A percentile compares a stretch with the other conserved stretches of the same genome.
These are phyloP conservation scores for Alternaria incomplexa DNA, from an alignment of 2,329 filamentous ascomycete genomes.

Conservation along the genomic window DNA sequence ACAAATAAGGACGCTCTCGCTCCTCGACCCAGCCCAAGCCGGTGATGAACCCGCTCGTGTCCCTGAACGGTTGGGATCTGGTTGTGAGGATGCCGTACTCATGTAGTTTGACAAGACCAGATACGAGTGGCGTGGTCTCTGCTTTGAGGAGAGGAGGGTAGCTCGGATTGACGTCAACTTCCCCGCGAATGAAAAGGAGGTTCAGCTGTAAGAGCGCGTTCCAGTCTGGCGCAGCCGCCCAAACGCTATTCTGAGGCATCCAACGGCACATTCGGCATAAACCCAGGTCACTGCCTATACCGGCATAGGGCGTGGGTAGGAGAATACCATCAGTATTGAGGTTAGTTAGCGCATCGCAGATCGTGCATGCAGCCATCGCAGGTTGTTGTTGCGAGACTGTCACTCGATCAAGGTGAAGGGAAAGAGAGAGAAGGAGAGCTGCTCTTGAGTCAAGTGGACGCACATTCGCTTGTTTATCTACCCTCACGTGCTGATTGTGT, in stretches of 20 bases:
- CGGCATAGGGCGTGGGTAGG: neutral
- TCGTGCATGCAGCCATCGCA: neutral
- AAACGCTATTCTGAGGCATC: accelerated
- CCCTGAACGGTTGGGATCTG: neutral
- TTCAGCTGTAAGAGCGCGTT: neutral
- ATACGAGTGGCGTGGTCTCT: accelerated
- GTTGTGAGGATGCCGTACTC: neutral
- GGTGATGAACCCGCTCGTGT: neutral
- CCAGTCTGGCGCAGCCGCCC: neutral
- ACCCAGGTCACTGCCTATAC: accelerated
- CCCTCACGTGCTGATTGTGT: neutral
- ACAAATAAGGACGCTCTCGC: neutral
- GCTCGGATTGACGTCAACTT: neutral
- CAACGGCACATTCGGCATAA: neutral
- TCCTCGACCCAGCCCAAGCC: neutral
- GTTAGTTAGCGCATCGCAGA: neutral
- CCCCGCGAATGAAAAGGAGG: neutral
- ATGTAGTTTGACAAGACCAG: accelerated
- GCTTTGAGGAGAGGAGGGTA: neutral
- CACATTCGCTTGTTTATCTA: neutral
- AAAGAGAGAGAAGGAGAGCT: neutral
- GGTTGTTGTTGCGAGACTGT: neutral
- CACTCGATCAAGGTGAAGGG: neutral
- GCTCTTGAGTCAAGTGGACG: neutral
- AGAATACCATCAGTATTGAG: accelerated